Evolutionary conservation across 202 grass and related monocot species (phyloP), one percentile per base, ranked within the genome.

Genomic region (Brachypodium distachyon): DNA sequence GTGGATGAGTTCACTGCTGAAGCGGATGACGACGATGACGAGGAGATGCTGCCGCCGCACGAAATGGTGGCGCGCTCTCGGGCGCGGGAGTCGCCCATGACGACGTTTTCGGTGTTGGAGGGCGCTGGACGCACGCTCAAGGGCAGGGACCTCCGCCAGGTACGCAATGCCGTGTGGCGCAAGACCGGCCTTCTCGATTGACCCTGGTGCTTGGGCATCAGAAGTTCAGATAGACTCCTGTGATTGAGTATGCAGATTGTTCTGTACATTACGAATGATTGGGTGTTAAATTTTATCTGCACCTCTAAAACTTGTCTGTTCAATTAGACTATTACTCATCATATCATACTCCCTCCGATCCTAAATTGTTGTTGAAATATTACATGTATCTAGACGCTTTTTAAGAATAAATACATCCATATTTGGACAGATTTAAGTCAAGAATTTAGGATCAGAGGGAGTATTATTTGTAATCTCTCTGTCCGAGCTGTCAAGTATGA

Each of bases 101-200:
- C 87, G 25, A 89, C 92, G 14, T 99, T 89, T 71, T 99, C 89
- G 1, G 66, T 99, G 63, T 85, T 93, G 70, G 92, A 95, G 76
- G 92, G 92, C 34, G 89, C 89, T 1, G 92, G 96, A 5, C 83
- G 89, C 72, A 99, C 87, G 34, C 91, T 96, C 27, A 99, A 99
- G 75, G 96, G 96, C 32, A 88, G 96, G 80, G 96, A 99, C 74
- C 89, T 93, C 71, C 85, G 83, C 60, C 89, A 90, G 78, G 87
- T 93, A 77, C 85, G 92, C 79, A 90, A 99, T 76, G 92, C 89
- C 41, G 79, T 99, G 34, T 95, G 85, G 87, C 80, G 81, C 54
- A 90, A 76, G 65, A 99, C 89, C 13, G 96, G 96, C 26, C 92
- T 99, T 82, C 82, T 99, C n/a, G 87, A 96, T 88, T 99, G 87